phyloP scores from a whole-genome alignment of 768 basidiomycete genomes.

The Gloeopeniophorella convolvens region DNA sequence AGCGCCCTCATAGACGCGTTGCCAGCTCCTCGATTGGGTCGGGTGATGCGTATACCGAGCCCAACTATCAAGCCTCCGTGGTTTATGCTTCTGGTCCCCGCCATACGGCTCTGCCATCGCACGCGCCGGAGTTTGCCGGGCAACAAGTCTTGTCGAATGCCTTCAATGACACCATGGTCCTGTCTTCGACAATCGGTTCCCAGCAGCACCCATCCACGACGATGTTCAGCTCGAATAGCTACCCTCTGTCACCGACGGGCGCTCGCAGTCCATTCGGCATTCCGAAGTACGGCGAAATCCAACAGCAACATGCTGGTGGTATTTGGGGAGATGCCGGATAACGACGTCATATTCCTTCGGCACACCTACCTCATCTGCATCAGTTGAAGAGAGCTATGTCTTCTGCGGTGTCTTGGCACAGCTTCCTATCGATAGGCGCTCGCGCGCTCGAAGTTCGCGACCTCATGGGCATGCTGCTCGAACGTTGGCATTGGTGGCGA shows the following conservation, averaged over 20 bases:
- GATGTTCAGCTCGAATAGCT: neutral
- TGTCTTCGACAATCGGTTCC: constrained; percentile 6
- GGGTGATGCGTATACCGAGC: neutral
- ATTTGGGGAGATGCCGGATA: constrained; percentile 21
- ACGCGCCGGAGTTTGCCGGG: neutral
- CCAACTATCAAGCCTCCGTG: constrained; percentile 3
- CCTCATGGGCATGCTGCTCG: constrained; percentile 4
- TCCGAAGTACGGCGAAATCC: constrained; percentile 12
- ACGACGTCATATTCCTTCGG: neutral
- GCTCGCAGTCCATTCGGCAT: constrained; percentile 9
- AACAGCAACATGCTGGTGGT: constrained; percentile 13
- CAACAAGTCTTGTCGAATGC: constrained; percentile 2
- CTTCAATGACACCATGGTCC: constrained; percentile 6
- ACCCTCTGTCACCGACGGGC: neutral
- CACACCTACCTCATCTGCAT: constrained; percentile 1
- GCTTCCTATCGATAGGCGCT: constrained; percentile 7
- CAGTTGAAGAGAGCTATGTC: constrained; percentile 7
- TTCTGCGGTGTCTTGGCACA: constrained; percentile 6
- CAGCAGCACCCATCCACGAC: constrained; percentile 9
- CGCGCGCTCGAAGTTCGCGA: constrained; percentile 13
- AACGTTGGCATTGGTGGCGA: constrained; percentile 3
- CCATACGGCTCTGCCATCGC: neutral
- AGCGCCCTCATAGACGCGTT: neutral
- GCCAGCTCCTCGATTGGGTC: constrained; percentile 2
- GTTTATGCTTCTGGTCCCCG: constrained; percentile 14